Evolutionary conservation across 345 rosid species (phyloP).

Genomic region (Hibiscus syriacus): DNA sequence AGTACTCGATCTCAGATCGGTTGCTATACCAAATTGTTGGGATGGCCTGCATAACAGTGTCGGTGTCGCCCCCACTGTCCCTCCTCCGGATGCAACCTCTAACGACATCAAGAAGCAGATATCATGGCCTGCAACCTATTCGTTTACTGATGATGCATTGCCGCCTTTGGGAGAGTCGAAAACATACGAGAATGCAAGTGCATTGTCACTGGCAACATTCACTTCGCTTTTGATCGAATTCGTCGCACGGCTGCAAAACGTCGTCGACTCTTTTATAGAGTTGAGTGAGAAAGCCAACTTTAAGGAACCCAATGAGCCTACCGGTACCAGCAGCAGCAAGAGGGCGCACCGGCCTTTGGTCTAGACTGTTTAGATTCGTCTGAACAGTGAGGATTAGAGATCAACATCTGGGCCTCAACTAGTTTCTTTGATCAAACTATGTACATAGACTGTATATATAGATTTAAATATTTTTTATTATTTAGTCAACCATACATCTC

Average conservation of each 20-base stretch:
- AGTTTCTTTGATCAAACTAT: not conserved
- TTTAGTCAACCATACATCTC: too few species aligned
- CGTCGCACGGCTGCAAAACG: constrained; percentile 68
- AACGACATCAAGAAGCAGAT: constrained; percentile 40
- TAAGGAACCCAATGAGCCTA: constrained; percentile 44
- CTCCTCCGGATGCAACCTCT: constrained; percentile 10
- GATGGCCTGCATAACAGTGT: not conserved
- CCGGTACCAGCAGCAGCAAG: not conserved
- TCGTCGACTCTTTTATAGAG: constrained; percentile 61
- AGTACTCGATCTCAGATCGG: constrained; percentile 47
- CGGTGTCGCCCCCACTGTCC: constrained; percentile 10
- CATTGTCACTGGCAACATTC: constrained; percentile 86
- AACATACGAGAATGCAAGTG: constrained; percentile 80
- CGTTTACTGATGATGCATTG: constrained; percentile 21
- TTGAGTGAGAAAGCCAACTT: constrained; percentile 61
- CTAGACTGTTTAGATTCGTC: constrained; percentile 25
- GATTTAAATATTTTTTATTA: too few species aligned
- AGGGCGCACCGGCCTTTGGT: constrained; percentile 31
- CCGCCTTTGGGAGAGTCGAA: constrained; percentile 43
- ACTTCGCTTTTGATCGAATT: too few species aligned
- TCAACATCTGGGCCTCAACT: not conserved
- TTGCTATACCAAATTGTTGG: constrained; percentile 22
- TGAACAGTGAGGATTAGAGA: constrained; percentile 8
- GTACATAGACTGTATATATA: not conserved
- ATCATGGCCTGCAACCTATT: constrained; percentile 46